Evolutionary conservation across 805 yeast species (phyloP), one percentile per base, ranked within the genome.

Genomic region (Monosporozyma servazzii): DNA sequence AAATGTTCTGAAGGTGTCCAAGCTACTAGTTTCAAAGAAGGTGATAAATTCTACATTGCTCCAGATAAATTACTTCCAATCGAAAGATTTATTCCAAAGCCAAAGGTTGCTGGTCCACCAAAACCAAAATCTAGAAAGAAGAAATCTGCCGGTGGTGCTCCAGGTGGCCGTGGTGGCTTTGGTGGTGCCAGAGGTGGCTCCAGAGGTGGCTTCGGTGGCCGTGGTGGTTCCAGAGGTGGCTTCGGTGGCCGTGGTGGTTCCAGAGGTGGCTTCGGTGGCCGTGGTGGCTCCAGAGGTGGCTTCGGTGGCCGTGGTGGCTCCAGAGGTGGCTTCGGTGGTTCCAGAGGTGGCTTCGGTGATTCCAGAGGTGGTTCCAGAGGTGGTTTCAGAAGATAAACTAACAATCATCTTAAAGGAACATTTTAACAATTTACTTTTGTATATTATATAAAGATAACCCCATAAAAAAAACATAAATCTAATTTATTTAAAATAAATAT

Each of bases 1-100:
- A 93, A 93, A 74, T 93, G 97, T 52, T 77, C 86, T 49, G 99
- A 93, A 67, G 99, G 99, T 66, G 93, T 93, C 49, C 93, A 86
- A 69, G 96, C 99, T 51, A 72, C 79, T 37, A 87, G 96, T 49
- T 93, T 93, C 79, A 88, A 88, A 71, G 86, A 81, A 46, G 99
- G 98, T 60, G 99, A 93, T 72, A 90, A 90, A 73, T 91, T 93
- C 69, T 93, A 73, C 75, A 93, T 93, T 71, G 96, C 90, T 53
- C 88, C 95, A 50, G 98, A 93, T 72, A 93, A 93, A 73, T 77
- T 93, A 60, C 80, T 93, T 58, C 99, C 99, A 45, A 74, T 93
- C 58, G 99, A 93, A 64, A 83, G 99, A 75, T 93, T 93, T 75
- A 76, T 93, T 71, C 99, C 99, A 58, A 88, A 91, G 74, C 96